These are phyloP conservation scores for Acanthamoeba sp. DNA, from an alignment of 208 protist genomes.

Conservation along the genomic window DNA sequence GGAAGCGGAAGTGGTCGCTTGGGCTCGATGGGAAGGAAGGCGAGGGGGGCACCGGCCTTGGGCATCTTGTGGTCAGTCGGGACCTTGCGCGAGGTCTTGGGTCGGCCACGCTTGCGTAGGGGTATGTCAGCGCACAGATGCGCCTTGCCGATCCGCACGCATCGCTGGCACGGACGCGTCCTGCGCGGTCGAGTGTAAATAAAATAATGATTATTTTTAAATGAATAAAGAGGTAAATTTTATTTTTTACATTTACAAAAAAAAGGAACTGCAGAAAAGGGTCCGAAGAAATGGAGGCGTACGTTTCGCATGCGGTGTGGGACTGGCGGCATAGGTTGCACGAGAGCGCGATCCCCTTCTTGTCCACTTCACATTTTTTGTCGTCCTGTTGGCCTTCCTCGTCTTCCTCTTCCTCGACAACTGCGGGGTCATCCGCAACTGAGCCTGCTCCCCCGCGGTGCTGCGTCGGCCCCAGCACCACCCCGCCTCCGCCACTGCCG, in stretches of 20 bases:
- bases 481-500: too few relatives aligned
- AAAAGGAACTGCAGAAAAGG: not conserved
- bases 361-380: not conserved
- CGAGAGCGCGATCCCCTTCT: not conserved
- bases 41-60: too few relatives aligned
- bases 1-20: not conserved
- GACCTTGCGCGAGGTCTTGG: not conserved
- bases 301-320: not conserved
- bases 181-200: not conserved
- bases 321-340: not conserved
- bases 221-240: not conserved
- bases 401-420: not conserved
- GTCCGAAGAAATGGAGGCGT: not conserved
- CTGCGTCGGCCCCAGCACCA: too few relatives aligned
- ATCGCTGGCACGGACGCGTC: not conserved
- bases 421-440: not conserved
- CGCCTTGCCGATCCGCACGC: conserved; percentile 9
- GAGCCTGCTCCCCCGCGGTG: too few relatives aligned
- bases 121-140: not conserved
- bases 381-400: not conserved
- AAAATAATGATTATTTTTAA: not conserved
- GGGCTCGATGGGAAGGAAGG: not conserved
- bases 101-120: conserved; percentile 7
- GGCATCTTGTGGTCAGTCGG: not conserved
- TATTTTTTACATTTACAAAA: not conserved